Conservation (phyloP, 2,329 filamentous ascomycete genomes). For the Kalaharituber pfeilii region DNA sequence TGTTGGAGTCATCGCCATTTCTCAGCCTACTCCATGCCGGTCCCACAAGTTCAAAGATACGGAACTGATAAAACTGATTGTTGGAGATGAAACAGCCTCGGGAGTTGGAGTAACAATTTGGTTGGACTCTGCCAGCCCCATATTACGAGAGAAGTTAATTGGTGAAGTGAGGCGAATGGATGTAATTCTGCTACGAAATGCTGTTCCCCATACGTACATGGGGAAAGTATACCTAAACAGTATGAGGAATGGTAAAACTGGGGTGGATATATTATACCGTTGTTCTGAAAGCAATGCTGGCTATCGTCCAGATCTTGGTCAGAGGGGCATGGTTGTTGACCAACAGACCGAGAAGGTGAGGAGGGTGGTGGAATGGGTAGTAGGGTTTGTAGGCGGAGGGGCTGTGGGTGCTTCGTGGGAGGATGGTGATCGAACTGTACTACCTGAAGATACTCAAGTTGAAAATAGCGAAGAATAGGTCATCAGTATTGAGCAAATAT, state of each 20-base stretch:
- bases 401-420: background rate
- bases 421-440: conserved; percentile 8
- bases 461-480: no score
- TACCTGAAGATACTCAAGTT: conserved; percentile 13
- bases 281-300: conserved; percentile 35
- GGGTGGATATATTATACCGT: conserved; percentile 48
- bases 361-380: conserved; percentile 57
- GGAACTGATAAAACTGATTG: conserved; percentile 56
- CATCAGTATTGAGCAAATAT: no score
- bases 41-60: conserved; percentile 30
- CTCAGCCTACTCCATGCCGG: conserved; percentile 33
- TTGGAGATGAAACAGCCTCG: conserved; percentile 70
- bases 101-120: conserved; percentile 76
- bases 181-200: conserved; percentile 60
- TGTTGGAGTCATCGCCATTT: conserved; percentile 58
- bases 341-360: conserved; percentile 46
- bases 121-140: conserved; percentile 34
- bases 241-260: conserved; percentile 52
- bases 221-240: conserved; percentile 72
- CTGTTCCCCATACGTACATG: conserved; percentile 59
- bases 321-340: conserved; percentile 20
- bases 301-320: conserved; percentile 23
- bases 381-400: conserved; percentile 42
- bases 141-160: conserved; percentile 28
- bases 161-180: conserved; percentile 38